phyloP scores from a whole-genome alignment of 257 asterid species.

The Forsythia suspensa region DNA sequence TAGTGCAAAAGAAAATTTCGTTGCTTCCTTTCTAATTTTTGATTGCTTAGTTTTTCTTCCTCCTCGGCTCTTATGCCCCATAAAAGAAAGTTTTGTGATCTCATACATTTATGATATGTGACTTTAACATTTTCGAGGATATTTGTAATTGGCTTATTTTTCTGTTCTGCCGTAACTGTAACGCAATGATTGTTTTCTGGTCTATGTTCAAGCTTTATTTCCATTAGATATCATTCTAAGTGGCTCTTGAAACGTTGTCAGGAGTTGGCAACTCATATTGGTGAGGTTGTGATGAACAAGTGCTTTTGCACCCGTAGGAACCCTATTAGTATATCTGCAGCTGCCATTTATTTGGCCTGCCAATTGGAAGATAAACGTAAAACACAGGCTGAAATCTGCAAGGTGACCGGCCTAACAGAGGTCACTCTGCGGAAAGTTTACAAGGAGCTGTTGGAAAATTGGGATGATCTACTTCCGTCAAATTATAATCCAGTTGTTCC shows the following conservation, averaged over 20 bases:
- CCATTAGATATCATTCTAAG: neutral
- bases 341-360: conserved; percentile 95
- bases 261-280: conserved; percentile 99
- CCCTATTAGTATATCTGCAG: conserved; percentile 98
- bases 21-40: neutral
- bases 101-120: neutral
- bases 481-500: conserved; percentile 89
- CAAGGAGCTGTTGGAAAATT: conserved; percentile 87
- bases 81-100: neutral
- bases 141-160: neutral
- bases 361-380: conserved; percentile 96
- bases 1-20: neutral
- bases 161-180: neutral
- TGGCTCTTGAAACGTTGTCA: conserved; percentile 26
- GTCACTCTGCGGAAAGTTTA: conserved; percentile 94
- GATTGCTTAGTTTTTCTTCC: neutral
- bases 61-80: neutral
- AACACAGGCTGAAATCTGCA: conserved; percentile 97
- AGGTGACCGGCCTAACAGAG: conserved; percentile 97
- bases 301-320: conserved; percentile 98
- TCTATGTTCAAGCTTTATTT: neutral
- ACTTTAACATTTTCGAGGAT: neutral
- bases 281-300: conserved; percentile 93
- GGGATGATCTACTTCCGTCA: conserved; percentile 95
- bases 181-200: neutral